Evolutionary conservation across 225 moss, liverwort and hornwort genomes (phyloP), one percentile per base, ranked within the genome.

Genomic region (Physcomitrium patens): DNA sequence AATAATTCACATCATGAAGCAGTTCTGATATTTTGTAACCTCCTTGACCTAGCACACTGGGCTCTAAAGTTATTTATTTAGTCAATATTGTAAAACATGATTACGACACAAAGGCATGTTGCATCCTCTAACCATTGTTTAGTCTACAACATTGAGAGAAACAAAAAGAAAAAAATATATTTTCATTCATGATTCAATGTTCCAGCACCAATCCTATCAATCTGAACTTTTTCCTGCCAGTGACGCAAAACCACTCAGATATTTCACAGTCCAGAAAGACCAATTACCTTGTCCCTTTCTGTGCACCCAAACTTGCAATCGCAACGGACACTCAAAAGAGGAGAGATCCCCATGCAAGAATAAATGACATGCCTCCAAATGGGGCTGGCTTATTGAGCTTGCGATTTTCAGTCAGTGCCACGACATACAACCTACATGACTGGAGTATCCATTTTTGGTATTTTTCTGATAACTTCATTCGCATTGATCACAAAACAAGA

Each of bases 341-440:
- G 10, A 94, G 80, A 63, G 89, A 88, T 3, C 77, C 88, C 94
- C 94, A 96, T 65, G 89, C 92, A 3, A 61, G 85, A 63, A 96
- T 81, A 7, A 92, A 89, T 26, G 89, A 85, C 74, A 92, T 82
- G 11, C 91, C 92, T 74, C 96, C 96, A 65, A 89, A 91, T 3
- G 92, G 91, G 76, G 94, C 94, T 67, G 91, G 82, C 42, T 62
- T 74, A 10, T 81, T 46, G 45, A 91, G 89, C 50, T 68, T 91
- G 28, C 77, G 77, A 71, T 92, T 84, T 79, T 96, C 91, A 74
- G 80, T 70, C 54, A 87, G 49, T 7, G 94, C 96, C 57, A 85
- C 83, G n/a, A 88, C 72, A 60, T 94, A 96, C 73, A 88, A 69
- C 72, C 92, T 96, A 87, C 69, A 80, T 9, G 8, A 77, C 54